Conservation (phyloP, 192 early-diverging fungal species). For the Coemansia sp. region DNA sequence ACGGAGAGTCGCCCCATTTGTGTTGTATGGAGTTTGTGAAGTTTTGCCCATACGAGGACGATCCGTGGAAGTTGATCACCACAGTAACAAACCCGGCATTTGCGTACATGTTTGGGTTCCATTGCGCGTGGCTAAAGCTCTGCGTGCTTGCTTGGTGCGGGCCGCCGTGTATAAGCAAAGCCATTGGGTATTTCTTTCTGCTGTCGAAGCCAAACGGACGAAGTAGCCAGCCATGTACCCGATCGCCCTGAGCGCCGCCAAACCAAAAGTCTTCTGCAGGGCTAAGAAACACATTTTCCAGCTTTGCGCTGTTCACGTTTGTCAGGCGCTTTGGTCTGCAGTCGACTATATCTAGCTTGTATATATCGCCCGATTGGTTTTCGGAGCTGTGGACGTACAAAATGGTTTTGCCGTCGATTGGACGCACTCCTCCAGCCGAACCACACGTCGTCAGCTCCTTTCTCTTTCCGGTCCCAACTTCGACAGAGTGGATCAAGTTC, state of each 20-base stretch:
- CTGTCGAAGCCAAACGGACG: conserved; percentile 45
- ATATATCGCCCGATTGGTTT: conserved; percentile 39
- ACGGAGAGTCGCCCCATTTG: conserved; percentile 76
- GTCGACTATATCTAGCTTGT: conserved; percentile 33
- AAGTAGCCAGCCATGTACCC: conserved; percentile 31
- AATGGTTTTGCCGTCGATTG: conserved; percentile 39
- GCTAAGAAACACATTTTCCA: conserved; percentile 47
- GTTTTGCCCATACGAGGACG: conserved; percentile 72
- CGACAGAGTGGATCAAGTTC: conserved; percentile 16
- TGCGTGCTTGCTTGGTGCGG: conserved; percentile 61
- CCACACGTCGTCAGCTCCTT: conserved; percentile 21
- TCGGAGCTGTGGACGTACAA: conserved; percentile 39
- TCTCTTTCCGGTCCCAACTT: conserved; percentile 15
- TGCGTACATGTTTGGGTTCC: conserved; percentile 74
- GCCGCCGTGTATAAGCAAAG: conserved; percentile 77
- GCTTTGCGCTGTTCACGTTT: conserved; percentile 37
- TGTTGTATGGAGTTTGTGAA: conserved; percentile 66
- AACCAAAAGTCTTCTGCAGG: conserved; percentile 65
- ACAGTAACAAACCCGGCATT: conserved; percentile 68
- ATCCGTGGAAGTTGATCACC: conserved; percentile 72
- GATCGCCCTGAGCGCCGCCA: conserved; percentile 56
- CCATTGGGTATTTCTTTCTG: conserved; percentile 64
- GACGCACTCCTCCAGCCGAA: conserved; percentile 19
- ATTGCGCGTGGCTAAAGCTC: conserved; percentile 56
- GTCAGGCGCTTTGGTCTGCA: conserved; percentile 53